These are phyloP conservation scores for Lentinula sp. DNA, from an alignment of 768 basidiomycete species.

Conservation along the genomic window DNA sequence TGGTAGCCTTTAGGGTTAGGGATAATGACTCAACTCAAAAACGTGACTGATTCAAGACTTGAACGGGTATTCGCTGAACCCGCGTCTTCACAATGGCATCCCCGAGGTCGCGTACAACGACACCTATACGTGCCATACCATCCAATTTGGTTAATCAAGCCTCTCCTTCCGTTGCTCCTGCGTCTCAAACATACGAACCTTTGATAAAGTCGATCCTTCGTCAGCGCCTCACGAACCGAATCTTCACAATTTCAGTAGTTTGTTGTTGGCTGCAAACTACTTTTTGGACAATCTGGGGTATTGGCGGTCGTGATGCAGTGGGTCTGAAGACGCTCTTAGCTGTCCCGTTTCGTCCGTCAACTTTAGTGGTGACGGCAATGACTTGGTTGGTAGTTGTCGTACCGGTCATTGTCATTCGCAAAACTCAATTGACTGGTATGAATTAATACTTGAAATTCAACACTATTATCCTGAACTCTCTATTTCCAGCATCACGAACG, in stretches of 20 bases:
- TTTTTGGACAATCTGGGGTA: slow-evolving; percentile 37
- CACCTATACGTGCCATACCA: slow-evolving; percentile 45
- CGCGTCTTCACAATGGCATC: neutral
- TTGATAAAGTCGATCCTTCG: slow-evolving; percentile 56
- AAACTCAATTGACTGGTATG: slow-evolving; percentile 54
- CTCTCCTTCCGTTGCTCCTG: slow-evolving; percentile 49
- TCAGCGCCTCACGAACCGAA: slow-evolving; percentile 49
- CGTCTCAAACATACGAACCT: slow-evolving; percentile 59
- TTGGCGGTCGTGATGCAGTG: slow-evolving; percentile 26
- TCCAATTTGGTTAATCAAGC: slow-evolving; percentile 41
- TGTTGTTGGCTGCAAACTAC: slow-evolving; percentile 39
- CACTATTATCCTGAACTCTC: neutral
- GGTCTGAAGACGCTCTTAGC: slow-evolving; percentile 26
- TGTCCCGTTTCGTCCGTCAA: slow-evolving; percentile 35
- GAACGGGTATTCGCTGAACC: no score
- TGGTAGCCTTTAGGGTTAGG: neutral
- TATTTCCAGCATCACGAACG: slow-evolving; percentile 35
- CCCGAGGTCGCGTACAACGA: slow-evolving; percentile 11
- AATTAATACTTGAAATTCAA: neutral
- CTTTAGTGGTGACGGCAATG: slow-evolving; percentile 32
- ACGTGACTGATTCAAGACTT: neutral
- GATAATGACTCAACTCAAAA: neutral
- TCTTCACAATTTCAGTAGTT: slow-evolving; percentile 45
- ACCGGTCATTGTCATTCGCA: slow-evolving; percentile 53
- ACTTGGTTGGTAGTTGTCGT: slow-evolving; percentile 50